These are phyloP conservation scores for Cercospora sp. DNA, from an alignment of 2,329 filamentous ascomycete genomes.

Conservation along the genomic window DNA sequence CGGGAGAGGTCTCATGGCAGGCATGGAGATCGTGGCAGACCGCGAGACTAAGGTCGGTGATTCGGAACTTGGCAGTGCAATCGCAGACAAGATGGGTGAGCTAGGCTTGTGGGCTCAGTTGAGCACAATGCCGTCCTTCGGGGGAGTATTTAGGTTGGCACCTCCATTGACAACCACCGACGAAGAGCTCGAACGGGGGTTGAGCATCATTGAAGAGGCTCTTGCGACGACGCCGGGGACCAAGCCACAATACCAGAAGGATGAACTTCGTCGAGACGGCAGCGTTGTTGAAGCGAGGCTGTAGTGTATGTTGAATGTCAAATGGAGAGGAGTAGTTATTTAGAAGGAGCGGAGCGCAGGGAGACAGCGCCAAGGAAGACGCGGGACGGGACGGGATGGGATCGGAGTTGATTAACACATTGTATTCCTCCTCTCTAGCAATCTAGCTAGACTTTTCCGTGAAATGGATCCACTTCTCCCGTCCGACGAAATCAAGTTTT, in stretches of 20 bases:
- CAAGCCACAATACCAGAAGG: slow-evolving; percentile 33
- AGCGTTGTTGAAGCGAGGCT: slow-evolving; percentile 12
- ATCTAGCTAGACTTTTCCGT: too few species aligned
- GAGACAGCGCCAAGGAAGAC: neutral
- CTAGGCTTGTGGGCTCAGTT: slow-evolving; percentile 35
- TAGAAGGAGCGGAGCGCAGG: neutral
- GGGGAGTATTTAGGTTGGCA: slow-evolving; percentile 36
- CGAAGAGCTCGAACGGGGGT: slow-evolving; percentile 46
- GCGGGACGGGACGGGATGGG: neutral
- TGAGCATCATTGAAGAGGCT: slow-evolving; percentile 59
- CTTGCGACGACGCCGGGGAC: slow-evolving; percentile 53
- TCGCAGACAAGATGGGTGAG: slow-evolving; percentile 30
- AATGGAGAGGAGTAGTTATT: neutral
- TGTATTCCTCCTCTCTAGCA: neutral
- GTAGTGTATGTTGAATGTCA: neutral
- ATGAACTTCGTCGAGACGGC: neutral
- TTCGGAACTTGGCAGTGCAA: slow-evolving; percentile 30
- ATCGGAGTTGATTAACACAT: neutral
- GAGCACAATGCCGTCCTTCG: slow-evolving; percentile 33
- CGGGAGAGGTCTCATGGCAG: slow-evolving; percentile 36
- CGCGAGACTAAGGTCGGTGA: slow-evolving; percentile 29
- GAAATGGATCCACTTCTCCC: too few species aligned
- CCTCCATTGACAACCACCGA: slow-evolving; percentile 35
- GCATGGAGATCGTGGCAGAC: slow-evolving; percentile 36
- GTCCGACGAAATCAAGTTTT: neutral